phyloP scores from a whole-genome alignment of 257 asterid genomes.

The Solanum pimpinellifolium region DNA sequence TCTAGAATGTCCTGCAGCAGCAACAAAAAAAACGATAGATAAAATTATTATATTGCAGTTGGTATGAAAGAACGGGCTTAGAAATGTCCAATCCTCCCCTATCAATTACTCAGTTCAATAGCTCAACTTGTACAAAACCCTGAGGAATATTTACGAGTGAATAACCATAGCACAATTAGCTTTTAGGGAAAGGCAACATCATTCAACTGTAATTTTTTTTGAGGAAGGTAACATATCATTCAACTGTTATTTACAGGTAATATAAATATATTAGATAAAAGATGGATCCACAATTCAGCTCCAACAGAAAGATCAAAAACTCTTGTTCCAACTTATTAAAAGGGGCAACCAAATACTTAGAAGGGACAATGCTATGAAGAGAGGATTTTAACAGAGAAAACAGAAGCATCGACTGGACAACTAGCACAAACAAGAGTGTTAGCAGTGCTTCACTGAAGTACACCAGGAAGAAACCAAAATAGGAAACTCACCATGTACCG shows the following conservation, averaged over 20 bases:
- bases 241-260: background rate
- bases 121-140: background rate
- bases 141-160: background rate
- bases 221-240: background rate
- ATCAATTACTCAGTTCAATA: background rate
- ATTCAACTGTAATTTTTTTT: background rate
- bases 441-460: background rate
- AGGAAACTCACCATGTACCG: constrained; percentile 25
- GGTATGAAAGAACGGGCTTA: background rate
- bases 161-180: background rate
- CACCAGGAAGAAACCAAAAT: background rate
- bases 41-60: background rate
- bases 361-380: background rate
- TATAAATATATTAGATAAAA: background rate
- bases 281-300: background rate
- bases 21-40: background rate
- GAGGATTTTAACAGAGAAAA: background rate
- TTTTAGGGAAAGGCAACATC: background rate
- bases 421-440: background rate
- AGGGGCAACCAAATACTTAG: background rate
- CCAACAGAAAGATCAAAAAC: background rate
- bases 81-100: background rate
- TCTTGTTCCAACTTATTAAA: background rate
- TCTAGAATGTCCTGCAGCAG: constrained; percentile 74
- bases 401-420: background rate